phyloP scores from a whole-genome alignment of 768 basidiomycete species.

The Amanita brunnescens region DNA sequence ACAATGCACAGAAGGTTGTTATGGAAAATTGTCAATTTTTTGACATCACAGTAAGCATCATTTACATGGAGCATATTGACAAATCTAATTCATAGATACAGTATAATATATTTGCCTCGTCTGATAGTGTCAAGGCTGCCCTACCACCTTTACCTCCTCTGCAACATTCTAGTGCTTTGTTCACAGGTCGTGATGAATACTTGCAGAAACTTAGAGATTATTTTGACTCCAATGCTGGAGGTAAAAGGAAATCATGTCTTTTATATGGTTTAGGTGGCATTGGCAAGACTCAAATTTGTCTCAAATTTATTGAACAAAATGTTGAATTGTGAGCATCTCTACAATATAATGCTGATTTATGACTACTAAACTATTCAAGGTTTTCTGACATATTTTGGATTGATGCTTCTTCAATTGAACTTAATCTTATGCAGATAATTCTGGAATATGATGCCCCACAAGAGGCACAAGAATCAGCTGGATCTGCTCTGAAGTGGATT shows the following conservation, averaged over 20 bases:
- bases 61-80: too few relatives aligned
- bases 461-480: background rate
- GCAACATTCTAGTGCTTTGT: background rate
- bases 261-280: background rate
- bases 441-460: background rate
- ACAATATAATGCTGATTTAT: constrained; percentile 10
- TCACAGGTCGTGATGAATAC: constrained; percentile 6
- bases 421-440: constrained; percentile 3
- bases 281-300: background rate
- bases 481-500: constrained; percentile 10
- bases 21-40: too few relatives aligned
- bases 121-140: too few relatives aligned
- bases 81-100: too few relatives aligned
- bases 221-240: constrained; percentile 2
- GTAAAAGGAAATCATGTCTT: constrained; percentile 6
- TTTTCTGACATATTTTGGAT: constrained; percentile 16
- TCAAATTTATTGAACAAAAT: background rate
- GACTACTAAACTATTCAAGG: constrained; percentile 1
- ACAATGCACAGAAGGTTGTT: too few relatives aligned
- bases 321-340: constrained; percentile 6
- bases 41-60: too few relatives aligned
- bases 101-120: too few relatives aligned
- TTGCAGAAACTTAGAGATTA: constrained; percentile 8
- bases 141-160: background rate
- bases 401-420: constrained; percentile 13